Percentiles rank a stretch among this genome's conserved stretches.
Conservation (phyloP, 116 monocot genomes). For the Cymodocea nodosa region DNA sequence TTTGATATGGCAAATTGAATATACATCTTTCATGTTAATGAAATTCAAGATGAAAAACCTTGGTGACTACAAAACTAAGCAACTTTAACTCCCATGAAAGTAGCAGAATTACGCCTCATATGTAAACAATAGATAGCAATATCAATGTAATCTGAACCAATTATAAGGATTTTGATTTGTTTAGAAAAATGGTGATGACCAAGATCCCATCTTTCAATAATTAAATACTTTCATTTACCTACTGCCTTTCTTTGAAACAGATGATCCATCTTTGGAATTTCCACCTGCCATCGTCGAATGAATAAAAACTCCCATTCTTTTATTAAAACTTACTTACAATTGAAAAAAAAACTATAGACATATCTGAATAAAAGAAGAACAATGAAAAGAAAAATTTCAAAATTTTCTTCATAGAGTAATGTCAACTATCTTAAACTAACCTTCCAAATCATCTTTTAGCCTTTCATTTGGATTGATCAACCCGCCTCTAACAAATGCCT, state of each 20-base stretch:
- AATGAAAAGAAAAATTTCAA: not conserved
- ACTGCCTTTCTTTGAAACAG: slow-evolving; percentile 99
- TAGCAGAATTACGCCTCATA: too few species aligned
- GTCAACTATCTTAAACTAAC: slow-evolving; percentile 28
- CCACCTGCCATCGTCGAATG: slow-evolving; percentile 99
- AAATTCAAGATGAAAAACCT: too few species aligned
- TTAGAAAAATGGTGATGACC: slow-evolving; percentile 14
- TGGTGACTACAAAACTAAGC: too few species aligned
- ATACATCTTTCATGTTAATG: too few species aligned
- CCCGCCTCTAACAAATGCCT: slow-evolving; percentile 87
- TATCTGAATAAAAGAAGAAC: slow-evolving; percentile 23
- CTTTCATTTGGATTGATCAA: slow-evolving; percentile 76
- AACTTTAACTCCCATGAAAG: too few species aligned
- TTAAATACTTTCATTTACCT: slow-evolving; percentile 89
- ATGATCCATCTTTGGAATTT: slow-evolving; percentile 99
- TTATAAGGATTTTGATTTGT: not conserved
- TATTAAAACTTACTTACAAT: slow-evolving; percentile 58
- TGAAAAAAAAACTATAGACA: slow-evolving; percentile 17
- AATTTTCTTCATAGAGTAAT: not conserved
- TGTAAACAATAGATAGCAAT: too few species aligned
- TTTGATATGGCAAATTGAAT: too few species aligned
- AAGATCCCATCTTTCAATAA: slow-evolving; percentile 54
- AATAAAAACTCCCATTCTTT: slow-evolving; percentile 78
- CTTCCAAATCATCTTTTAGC: slow-evolving; percentile 63
- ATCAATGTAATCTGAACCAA: not conserved